Conservation (phyloP, 2,329 filamentous ascomycete species). For the Aspergillus sp. region DNA sequence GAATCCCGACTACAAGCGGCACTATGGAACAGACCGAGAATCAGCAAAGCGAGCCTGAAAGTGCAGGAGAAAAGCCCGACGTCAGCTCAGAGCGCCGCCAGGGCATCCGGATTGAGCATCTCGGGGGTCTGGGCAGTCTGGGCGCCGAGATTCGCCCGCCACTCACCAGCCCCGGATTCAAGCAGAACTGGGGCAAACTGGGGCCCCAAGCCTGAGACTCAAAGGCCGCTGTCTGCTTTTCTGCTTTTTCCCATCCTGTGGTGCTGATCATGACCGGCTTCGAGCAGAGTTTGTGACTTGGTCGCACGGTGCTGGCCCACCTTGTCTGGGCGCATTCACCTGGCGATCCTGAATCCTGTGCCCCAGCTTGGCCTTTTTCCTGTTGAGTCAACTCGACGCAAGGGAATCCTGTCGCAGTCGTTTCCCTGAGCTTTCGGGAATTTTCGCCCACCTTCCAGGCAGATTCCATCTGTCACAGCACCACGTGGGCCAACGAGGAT, state of each 20-base stretch:
- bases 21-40: too few species aligned
- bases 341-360: not conserved
- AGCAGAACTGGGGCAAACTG: not conserved
- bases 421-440: not conserved
- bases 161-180: slow-evolving; percentile 1
- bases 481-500: not conserved
- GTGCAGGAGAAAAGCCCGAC: not conserved
- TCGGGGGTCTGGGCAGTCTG: not conserved
- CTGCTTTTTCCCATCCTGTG: not conserved
- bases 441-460: not conserved
- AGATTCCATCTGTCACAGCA: not conserved
- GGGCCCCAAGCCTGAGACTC: not conserved
- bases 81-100: not conserved
- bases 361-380: not conserved
- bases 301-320: not conserved
- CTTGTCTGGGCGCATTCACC: not conserved
- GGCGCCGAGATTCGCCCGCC: slow-evolving; percentile 1
- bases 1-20: too few species aligned
- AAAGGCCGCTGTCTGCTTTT: not conserved
- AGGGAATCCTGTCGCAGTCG: not conserved
- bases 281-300: not conserved
- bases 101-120: not conserved
- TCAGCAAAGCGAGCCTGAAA: too few species aligned
- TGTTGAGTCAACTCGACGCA: not conserved
- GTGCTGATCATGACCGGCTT: not conserved